Base-by-base conservation (phyloP, 2,329 filamentous ascomycete genomes). In the Biscogniauxia mediterranea region DNA sequence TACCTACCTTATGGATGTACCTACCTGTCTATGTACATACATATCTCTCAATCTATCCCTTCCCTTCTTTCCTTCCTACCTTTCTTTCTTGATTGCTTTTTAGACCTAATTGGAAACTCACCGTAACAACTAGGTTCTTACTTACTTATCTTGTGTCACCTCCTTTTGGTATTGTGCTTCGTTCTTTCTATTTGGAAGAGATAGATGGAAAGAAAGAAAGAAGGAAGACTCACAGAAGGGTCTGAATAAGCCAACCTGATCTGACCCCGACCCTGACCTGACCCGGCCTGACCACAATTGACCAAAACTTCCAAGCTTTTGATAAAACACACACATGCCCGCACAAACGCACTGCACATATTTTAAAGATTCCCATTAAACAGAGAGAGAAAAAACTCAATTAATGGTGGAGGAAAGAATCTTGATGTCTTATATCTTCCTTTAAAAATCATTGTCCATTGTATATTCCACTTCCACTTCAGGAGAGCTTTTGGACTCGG, bases 401-500 rank as follows among this genome's bases (percentile, higher is more conserved):
- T 9, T 46, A 46, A 46, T 38, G 9, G 32, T 38, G 32, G 8
- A 11, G 8, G 13, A n/a, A 46, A 46, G 13, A 46, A n/a, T 46
- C 17, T 46, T 17, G 15, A 3, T 46, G 38, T 46, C 38, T 46
- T n/a, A 46, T 46, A 46, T 46, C 11, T 17, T 46, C 38, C 17
- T n/a, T 46, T 46, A 46, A 7, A 11, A 46, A 15, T 46, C 17
- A 15, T 15, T 15, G 32, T 38, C 32, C 17, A n/a, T n/a, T 5
- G 15, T 6, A n/a, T 17, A n/a, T 46, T 46, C 38, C 2, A 9
- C 38, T 54, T 54, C 38, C 6, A 58, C 6, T n/a, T 54, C 49
- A 53, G 46, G 23, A 58, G 56, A 46, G 38, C 6, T 15, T 54
- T 62, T 59, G 61, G 61, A 60, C 59, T 60, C 63, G 61, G 64